Evolutionary conservation across 164 flowering plant species (phyloP).

Genomic region (Tetrastigma voinierianum): DNA sequence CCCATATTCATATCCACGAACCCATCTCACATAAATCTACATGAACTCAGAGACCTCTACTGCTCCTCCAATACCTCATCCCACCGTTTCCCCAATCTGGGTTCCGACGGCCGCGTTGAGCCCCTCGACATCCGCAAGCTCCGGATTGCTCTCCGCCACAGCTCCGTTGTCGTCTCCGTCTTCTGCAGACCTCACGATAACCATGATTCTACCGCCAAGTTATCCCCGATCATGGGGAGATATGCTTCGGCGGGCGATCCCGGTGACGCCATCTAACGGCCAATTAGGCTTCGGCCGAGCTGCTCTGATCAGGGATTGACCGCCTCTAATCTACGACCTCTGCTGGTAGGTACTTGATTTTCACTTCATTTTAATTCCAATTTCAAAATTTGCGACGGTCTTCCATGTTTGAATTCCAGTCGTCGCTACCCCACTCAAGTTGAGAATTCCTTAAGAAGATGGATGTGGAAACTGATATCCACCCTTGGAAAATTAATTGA

Average conservation of each 20-base stretch:
- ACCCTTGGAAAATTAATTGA: too few species aligned
- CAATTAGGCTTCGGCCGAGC: conserved; percentile 60
- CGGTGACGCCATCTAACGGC: conserved; percentile 40
- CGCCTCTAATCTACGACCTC: conserved; percentile 61
- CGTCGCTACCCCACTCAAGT: not conserved
- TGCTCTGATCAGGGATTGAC: conserved; percentile 57
- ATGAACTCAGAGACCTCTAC: conserved; percentile 40
- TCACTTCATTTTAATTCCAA: too few species aligned
- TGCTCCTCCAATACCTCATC: conserved; percentile 41
- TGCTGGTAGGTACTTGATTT: conserved; percentile 35
- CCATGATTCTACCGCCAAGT: not conserved
- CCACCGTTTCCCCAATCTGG: conserved; percentile 41
- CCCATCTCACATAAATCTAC: conserved; percentile 32
- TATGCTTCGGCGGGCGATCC: conserved; percentile 20
- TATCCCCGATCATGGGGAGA: conserved; percentile 10
- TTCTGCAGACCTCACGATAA: conserved; percentile 27
- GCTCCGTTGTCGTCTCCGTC: conserved; percentile 46
- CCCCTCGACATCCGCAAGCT: conserved; percentile 43
- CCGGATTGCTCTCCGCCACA: conserved; percentile 43
- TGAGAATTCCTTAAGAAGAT: too few species aligned
- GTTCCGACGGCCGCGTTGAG: conserved; percentile 24
- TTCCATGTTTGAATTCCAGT: not conserved
- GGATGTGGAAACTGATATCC: too few species aligned
- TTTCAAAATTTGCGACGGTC: not conserved
- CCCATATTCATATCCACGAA: conserved; percentile 51